phyloP scores from a whole-genome alignment of 2,329 filamentous ascomycete species.

The Penicillium italicum region DNA sequence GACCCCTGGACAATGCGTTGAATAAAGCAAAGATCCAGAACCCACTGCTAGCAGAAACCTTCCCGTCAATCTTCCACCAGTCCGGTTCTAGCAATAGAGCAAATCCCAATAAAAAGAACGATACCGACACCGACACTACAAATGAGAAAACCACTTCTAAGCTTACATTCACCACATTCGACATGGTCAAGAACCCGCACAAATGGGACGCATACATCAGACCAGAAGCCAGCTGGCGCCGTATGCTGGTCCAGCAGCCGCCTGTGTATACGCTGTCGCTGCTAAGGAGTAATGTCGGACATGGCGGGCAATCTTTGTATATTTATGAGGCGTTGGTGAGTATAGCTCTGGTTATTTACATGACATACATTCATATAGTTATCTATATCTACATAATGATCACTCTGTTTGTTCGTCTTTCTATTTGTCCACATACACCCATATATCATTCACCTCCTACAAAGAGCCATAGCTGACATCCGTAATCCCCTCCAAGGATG shows the following conservation, averaged over 20 bases:
- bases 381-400: neutral
- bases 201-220: neutral
- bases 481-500: neutral
- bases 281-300: neutral
- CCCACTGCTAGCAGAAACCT: neutral
- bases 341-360: neutral
- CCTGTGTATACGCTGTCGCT: neutral
- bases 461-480: neutral
- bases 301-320: neutral
- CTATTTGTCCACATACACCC: no score
- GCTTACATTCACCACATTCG: neutral
- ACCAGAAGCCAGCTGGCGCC: conserved; percentile 4
- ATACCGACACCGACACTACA: neutral
- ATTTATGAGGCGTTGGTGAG: conserved; percentile 1
- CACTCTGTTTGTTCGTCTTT: no score
- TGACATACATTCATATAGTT: neutral
- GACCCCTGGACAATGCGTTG: neutral
- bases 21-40: neutral
- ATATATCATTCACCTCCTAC: neutral
- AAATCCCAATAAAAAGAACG: neutral
- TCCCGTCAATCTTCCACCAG: neutral
- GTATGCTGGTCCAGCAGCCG: conserved; percentile 6
- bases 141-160: no score
- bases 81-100: neutral
- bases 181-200: neutral